A percentile compares a stretch with the other conserved stretches of the same genome.
Evolutionary conservation across 75 land plant species (phyloP).

Genomic region (Pseudotsuga menziesii): DNA sequence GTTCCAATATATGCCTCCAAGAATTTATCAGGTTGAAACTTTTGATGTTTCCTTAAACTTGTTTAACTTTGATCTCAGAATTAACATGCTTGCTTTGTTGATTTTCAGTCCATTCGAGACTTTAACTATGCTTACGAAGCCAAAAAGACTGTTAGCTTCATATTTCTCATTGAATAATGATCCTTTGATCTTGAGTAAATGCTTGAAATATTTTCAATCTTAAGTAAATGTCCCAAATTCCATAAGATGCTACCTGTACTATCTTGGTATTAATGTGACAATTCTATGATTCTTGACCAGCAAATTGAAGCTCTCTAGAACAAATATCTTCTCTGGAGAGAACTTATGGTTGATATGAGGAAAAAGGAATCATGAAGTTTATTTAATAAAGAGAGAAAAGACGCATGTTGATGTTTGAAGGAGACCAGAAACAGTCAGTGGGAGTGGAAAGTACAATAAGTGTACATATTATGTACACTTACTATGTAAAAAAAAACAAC

Average conservation of each 20-base stretch:
- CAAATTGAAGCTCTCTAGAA: too few species aligned
- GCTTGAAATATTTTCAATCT: not conserved
- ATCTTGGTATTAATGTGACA: not conserved
- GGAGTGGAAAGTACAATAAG: too few species aligned
- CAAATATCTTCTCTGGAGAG: too few species aligned
- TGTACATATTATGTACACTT: too few species aligned
- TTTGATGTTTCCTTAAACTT: not conserved
- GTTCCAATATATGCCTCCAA: not conserved
- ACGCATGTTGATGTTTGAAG: too few species aligned
- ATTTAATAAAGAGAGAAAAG: too few species aligned
- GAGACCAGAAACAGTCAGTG: too few species aligned
- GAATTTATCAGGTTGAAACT: not conserved
- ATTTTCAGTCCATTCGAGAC: not conserved
- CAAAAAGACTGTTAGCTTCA: not conserved
- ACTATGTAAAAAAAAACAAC: too few species aligned
- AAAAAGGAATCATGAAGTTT: too few species aligned
- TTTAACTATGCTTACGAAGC: not conserved
- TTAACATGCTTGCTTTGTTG: not conserved
- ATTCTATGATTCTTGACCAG: too few species aligned
- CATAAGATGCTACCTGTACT: not conserved
- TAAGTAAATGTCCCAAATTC: not conserved
- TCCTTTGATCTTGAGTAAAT: not conserved
- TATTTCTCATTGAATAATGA: not conserved
- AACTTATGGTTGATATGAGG: too few species aligned
- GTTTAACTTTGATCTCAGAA: not conserved